These are phyloP conservation scores for Hippophae rhamnoides DNA, from an alignment of 306 rosid genomes.

Conservation along the genomic window DNA sequence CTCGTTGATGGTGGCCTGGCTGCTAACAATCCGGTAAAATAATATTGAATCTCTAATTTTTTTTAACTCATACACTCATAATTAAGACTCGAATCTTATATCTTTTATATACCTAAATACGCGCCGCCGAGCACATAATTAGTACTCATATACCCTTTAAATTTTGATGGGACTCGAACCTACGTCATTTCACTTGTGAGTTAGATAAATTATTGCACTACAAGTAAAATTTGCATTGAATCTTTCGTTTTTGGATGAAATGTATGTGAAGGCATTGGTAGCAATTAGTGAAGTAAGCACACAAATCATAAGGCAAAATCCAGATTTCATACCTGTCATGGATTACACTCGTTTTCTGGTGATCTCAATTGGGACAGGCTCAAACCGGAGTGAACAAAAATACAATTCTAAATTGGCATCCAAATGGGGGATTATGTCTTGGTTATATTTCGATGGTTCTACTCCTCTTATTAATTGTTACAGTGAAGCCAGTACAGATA, in stretches of 20 bases:
- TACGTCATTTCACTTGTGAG: too few relatives aligned
- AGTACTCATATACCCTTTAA: too few relatives aligned
- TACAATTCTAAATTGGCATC: slow-evolving; percentile 29
- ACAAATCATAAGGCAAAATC: slow-evolving; percentile 18
- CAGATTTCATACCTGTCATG: slow-evolving; percentile 3
- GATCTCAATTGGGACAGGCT: slow-evolving; percentile 42
- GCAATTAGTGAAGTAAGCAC: slow-evolving; percentile 40
- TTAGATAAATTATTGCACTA: too few relatives aligned
- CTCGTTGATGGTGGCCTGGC: slow-evolving; percentile 32
- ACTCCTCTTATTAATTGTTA: slow-evolving; percentile 34
- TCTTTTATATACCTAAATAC: too few relatives aligned
- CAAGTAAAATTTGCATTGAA: too few relatives aligned
- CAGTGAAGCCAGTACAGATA: slow-evolving; percentile 24
- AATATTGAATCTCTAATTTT: not conserved
- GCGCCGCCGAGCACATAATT: too few relatives aligned
- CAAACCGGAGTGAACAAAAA: slow-evolving; percentile 20
- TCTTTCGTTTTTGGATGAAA: not conserved
- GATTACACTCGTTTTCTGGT: slow-evolving; percentile 30
- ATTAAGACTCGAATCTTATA: too few relatives aligned
- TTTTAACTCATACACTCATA: too few relatives aligned
- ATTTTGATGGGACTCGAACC: too few relatives aligned
- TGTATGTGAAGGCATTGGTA: slow-evolving; percentile 23
- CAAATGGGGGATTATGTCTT: slow-evolving; percentile 32
- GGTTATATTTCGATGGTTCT: slow-evolving; percentile 28
- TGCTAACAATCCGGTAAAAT: slow-evolving; percentile 24